Base-by-base conservation (phyloP, 331 rosid genomes). In the Cydonia oblonga region DNA sequence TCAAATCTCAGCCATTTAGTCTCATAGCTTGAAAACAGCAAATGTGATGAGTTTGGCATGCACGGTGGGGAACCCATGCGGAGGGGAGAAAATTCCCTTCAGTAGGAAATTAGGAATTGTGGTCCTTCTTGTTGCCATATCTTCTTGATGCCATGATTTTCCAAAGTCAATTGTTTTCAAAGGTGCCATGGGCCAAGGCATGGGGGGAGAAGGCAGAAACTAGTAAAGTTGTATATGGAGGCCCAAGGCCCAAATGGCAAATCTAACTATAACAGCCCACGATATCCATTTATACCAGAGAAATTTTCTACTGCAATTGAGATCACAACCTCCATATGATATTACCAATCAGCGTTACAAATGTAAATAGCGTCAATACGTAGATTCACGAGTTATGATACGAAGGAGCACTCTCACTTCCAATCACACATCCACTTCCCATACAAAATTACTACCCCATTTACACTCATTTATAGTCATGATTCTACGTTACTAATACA, bases 281-380 rank as follows among this genome's bases (percentile, higher is more conserved):
- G 7, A 56, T 56, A 56, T 56, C 28, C 62, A 56, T 16, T 16
- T 46, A 5, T 2, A 1, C 9, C 7, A 3, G 20, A 49, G 0
- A 16, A 5, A 0, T 49, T 49, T 46, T 49, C 0, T 16, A 46
- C 1, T 5, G 9, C 20, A 49, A 49, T 49, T 16, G 18, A 5
- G 3, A 18, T 49, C n/a, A 2, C 20, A 38, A 49, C 1, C 20
- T 20, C 0, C 20, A 16, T 9, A 1, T 2, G 0, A 5, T 49
- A 49, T 49, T 49, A 49, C 0, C 1, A 16, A 16, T 9, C 0
- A 1, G 0, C 9, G 3, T 49, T 4, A 49, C 4, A 46, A 16
- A 46, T 6, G 3, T 0, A 46, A 5, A 46, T 46, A 15, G 0
- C 7, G 52, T 46, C 0, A 16, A 6, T 16, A 49, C 2, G 52